A percentile compares a stretch with the other conserved stretches of the same genome.
phyloP scores from a whole-genome alignment of 768 basidiomycete species.

The Xanthoconium stramineum region DNA sequence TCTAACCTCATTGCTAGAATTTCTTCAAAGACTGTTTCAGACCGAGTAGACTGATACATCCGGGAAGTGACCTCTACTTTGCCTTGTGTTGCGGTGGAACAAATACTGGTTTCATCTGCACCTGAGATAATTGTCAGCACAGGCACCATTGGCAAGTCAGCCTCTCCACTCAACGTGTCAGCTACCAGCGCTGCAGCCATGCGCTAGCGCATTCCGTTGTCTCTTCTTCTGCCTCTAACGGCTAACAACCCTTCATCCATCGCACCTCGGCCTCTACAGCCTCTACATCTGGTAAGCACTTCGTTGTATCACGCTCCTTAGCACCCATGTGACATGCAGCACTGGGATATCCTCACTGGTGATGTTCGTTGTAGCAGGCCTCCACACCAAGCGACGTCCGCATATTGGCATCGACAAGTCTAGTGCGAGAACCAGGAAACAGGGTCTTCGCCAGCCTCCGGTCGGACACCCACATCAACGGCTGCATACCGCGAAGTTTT shows the following conservation, averaged over 20 bases:
- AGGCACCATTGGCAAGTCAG: too few relatives aligned
- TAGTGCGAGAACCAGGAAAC: neutral
- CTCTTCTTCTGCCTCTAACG: neutral
- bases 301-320: neutral
- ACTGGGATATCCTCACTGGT: neutral
- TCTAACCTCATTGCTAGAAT: too few relatives aligned
- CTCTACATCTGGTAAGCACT: slow-evolving; percentile 6
- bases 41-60: too few relatives aligned
- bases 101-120: too few relatives aligned
- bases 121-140: too few relatives aligned
- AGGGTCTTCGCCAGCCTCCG: neutral
- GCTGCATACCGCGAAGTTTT: neutral
- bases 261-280: neutral
- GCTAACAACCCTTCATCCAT: neutral
- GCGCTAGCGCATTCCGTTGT: neutral
- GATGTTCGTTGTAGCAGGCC: slow-evolving; percentile 24
- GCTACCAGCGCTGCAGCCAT: too few relatives aligned
- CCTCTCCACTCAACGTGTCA: too few relatives aligned
- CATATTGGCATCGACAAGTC: neutral
- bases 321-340: slow-evolving; percentile 18
- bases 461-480: neutral
- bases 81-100: too few relatives aligned
- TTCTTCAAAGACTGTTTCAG: too few relatives aligned
- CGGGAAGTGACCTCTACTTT: too few relatives aligned
- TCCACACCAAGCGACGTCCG: slow-evolving; percentile 23